These are phyloP conservation scores for Otatea glauca DNA, from an alignment of 176 grass and related monocot species.

Conservation along the genomic window DNA sequence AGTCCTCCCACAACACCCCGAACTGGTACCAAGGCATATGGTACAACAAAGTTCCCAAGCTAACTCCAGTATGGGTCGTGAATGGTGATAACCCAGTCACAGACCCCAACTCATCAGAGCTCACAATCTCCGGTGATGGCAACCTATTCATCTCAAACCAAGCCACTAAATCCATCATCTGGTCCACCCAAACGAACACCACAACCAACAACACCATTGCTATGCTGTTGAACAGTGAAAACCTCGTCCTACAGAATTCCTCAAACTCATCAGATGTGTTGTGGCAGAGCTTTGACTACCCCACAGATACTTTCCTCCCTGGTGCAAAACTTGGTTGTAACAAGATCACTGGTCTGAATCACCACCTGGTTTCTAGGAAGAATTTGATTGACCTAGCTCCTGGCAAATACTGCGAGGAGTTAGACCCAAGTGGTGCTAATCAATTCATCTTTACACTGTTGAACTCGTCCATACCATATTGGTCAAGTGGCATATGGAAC, in stretches of 20 bases:
- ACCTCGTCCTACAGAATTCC: constrained; percentile 49
- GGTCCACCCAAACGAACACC: constrained; percentile 47
- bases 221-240: constrained; percentile 48
- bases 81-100: background rate
- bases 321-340: constrained; percentile 59
- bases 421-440: constrained; percentile 49
- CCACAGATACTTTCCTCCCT: constrained; percentile 53
- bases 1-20: background rate
- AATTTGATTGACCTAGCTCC: constrained; percentile 41
- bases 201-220: constrained; percentile 25
- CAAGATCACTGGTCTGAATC: constrained; percentile 51
- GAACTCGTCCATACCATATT: constrained; percentile 45
- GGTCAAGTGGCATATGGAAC: constrained; percentile 53
- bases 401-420: constrained; percentile 35
- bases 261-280: constrained; percentile 41
- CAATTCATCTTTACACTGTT: constrained; percentile 36
- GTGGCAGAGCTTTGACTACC: constrained; percentile 71
- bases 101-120: background rate
- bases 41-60: background rate
- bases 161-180: constrained; percentile 38
- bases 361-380: constrained; percentile 54
- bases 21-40: background rate
- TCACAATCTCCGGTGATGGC: constrained; percentile 23
- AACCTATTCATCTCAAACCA: constrained; percentile 52
- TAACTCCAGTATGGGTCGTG: background rate